Evolutionary conservation across 106 monocot genomes (phyloP), one percentile per base, ranked within the genome.

Genomic region (Narthecium ossifragum): DNA sequence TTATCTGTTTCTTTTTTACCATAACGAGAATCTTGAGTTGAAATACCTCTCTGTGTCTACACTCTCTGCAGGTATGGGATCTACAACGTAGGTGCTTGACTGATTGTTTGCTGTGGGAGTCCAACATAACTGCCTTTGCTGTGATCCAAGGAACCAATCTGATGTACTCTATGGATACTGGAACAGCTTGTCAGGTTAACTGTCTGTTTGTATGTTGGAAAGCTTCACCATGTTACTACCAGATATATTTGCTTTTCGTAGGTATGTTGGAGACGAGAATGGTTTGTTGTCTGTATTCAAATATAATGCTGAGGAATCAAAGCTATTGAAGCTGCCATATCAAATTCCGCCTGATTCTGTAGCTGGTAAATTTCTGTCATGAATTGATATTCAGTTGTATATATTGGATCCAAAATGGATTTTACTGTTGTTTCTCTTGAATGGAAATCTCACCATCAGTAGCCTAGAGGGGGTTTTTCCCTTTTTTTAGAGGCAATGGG

Each of bases 221-320:
- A 18, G 36, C 8, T 33, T 20, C 1, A 49, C 8, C 9, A 5
- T 8, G 22, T 17, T 20, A 26, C 53, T 23, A 20, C 24, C 41
- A 31, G 17, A 34, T 55, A 64, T 59, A 36, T 67, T 31, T 39
- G 41, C 24, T 40, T 55, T 59, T 58, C 27, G 59, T 64, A 93
- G 92, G 83, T 98, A 84, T 75, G 26, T 87, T 72, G 96, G 96
- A 30, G 96, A 90, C 74, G 96, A 98, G 40, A 80, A 84, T 65
- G 96, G 96, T 1, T 58, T 81, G 4, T 26, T 91, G 51, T 98
- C 86, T 48, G 86, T 98, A 30, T 63, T 98, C 43, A 86, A 87
- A 41, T 90, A 78, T 48, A 71, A 84, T 76, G 25, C 64, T 43
- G 84, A 78, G 46, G 80, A 83, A 58, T 73, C 61, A 51, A 78